These are phyloP conservation scores for Vigna reflexopilosa DNA, from an alignment of 306 rosid species.

Conservation along the genomic window DNA sequence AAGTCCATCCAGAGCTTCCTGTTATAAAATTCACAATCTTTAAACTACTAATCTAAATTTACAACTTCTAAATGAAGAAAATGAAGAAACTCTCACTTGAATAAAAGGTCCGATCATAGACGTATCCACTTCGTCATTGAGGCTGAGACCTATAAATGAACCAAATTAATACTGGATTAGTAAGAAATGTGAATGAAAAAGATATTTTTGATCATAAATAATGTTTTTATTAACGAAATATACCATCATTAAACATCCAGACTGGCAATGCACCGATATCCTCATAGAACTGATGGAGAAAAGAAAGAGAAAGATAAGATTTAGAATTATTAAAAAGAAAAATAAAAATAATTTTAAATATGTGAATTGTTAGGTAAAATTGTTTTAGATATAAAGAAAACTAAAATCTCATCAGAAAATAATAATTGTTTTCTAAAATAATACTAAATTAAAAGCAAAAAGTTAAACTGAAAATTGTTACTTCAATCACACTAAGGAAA, in stretches of 20 bases:
- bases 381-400: too few species aligned
- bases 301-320: background rate
- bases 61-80: background rate
- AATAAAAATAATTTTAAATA: too few species aligned
- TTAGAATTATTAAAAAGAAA: background rate
- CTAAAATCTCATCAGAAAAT: too few species aligned
- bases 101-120: slow-evolving; percentile 69
- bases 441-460: too few species aligned
- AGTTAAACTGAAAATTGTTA: too few species aligned
- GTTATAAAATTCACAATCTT: background rate
- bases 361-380: too few species aligned
- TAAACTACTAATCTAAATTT: background rate
- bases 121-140: slow-evolving; percentile 26
- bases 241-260: slow-evolving; percentile 85
- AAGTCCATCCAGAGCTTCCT: background rate
- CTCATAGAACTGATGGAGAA: slow-evolving; percentile 66
- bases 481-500: too few species aligned
- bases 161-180: background rate
- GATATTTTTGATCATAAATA: too few species aligned
- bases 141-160: background rate
- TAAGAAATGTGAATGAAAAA: too few species aligned
- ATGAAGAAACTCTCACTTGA: background rate
- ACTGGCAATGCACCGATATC: slow-evolving; percentile 71
- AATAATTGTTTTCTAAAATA: too few species aligned
- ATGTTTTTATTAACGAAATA: background rate